phyloP scores from a whole-genome alignment of 768 basidiomycete species.

The Fomitopsis serialis region DNA sequence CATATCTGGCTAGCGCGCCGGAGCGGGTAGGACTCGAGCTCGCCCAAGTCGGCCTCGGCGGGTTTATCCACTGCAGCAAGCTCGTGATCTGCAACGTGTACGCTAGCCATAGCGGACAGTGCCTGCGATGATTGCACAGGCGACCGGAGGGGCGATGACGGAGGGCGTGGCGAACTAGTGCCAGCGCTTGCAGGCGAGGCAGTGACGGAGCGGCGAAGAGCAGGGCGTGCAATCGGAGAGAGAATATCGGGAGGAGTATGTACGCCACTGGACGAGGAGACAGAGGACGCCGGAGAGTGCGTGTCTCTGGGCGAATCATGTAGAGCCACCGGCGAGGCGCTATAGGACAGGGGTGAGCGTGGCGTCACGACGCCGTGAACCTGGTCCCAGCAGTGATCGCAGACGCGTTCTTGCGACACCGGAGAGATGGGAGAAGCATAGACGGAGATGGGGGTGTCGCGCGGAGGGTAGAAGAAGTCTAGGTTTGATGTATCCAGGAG shows the following conservation, averaged over 20 bases:
- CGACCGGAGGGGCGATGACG: constrained; percentile 13
- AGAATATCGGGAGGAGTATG: constrained; percentile 23
- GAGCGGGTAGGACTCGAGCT: constrained; percentile 71
- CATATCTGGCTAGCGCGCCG: constrained; percentile 61
- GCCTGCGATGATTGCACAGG: background rate
- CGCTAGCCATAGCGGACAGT: background rate
- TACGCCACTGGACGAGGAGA: constrained; percentile 26
- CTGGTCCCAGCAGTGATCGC: constrained; percentile 74
- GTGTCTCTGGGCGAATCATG: constrained; percentile 5
- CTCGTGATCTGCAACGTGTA: constrained; percentile 11
- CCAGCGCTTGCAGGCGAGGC: constrained; percentile 9
- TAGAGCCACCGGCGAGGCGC: constrained; percentile 11
- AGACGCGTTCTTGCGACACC: constrained; percentile 56
- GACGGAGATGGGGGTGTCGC: constrained; percentile 50
- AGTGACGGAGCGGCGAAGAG: constrained; percentile 25
- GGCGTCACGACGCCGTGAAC: constrained; percentile 51
- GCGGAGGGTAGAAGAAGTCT: constrained; percentile 65
- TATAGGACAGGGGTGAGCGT: constrained; percentile 34
- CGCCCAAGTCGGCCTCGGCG: constrained; percentile 32
- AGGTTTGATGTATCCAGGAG: constrained; percentile 73
- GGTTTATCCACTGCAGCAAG: constrained; percentile 2
- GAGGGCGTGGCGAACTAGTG: constrained; percentile 17
- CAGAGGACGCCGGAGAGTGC: background rate
- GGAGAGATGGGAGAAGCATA: constrained; percentile 61
- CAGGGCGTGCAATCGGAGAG: constrained; percentile 8